phyloP scores from a whole-genome alignment of 805 yeast genomes.

The Kockiozyma suomiensis region DNA sequence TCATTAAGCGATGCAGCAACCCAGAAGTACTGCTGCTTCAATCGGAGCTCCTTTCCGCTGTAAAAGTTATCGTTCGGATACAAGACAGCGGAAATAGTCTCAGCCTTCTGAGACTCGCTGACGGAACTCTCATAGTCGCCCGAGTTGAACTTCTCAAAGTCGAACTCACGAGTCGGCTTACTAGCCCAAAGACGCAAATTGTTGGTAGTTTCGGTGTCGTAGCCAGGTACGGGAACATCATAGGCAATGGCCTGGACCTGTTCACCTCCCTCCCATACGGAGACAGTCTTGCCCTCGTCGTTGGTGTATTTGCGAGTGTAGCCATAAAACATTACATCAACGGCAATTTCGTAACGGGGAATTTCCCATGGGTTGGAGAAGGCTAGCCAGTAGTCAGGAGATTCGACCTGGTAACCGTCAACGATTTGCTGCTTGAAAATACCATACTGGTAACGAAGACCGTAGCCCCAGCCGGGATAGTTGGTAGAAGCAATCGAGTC shows the following conservation, averaged over 20 bases:
- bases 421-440: constrained; percentile 86
- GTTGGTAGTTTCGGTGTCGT: constrained; percentile 71
- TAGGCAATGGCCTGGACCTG: constrained; percentile 86
- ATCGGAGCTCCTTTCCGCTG: constrained; percentile 85
- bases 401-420: constrained; percentile 91
- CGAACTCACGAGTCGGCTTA: constrained; percentile 87
- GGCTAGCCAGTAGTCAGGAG: constrained; percentile 92
- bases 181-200: constrained; percentile 90
- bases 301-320: constrained; percentile 59
- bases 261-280: constrained; percentile 86
- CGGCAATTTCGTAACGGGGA: constrained; percentile 79
- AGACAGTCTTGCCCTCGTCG: constrained; percentile 58
- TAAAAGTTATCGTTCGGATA: constrained; percentile 94
- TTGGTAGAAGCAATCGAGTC: constrained; percentile 85
- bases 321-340: constrained; percentile 90
- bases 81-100: constrained; percentile 86
- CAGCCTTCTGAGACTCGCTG: constrained; percentile 82
- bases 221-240: constrained; percentile 93
- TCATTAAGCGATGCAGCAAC: constrained; percentile 92
- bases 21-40: constrained; percentile 97
- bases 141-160: constrained; percentile 83
- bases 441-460: constrained; percentile 90
- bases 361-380: constrained; percentile 94
- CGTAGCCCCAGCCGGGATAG: constrained; percentile 96
- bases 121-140: constrained; percentile 91